Evolutionary conservation across 306 rosid species (phyloP), one percentile per base, ranked within the genome.

Genomic region (Malus fusca): DNA sequence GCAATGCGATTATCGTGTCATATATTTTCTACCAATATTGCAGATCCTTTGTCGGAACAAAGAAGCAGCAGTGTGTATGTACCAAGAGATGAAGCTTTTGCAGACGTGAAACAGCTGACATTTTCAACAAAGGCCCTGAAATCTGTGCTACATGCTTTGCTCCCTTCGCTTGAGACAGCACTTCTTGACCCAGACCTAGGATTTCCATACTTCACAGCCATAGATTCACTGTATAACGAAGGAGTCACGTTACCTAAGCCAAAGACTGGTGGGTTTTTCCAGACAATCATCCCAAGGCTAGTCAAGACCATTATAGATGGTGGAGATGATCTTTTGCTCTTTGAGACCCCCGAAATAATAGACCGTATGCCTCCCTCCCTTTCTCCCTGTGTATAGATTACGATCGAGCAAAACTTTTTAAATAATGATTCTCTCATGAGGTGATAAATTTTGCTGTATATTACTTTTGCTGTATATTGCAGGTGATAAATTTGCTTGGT

Each of bases 401-500:
- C 7, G 18, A 46, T 46, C 19, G 11, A 46, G 53, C 53, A 14
- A 46, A 14, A 46, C 15, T 14, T 46, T 14, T 17, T 46, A 15
- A 48, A 48, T 15, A 6, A 48, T 48, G 55, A 25, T 22, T 25
- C 63, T 23, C 17, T 58, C 14, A 10, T 58, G 14, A 58, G 63
- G 13, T 25, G 26, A 25, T 25, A 0, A 25, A 25, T 25, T 25
- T 25, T 25, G 26, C 26, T 25, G 26, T 25, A 25, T 25, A 25
- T 71, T 6, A 28, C 15, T 8, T 52, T 8, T 52, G 22, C 15
- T 18, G 22, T 40, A 19, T 23, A 9, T 33, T 73, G 25, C 77
- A 86, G 87, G 89, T 44, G 87, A 86, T 33, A 86, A 83, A 33
- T 75, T 85, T 33, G 25, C 79, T 26, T 82, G 85, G 89, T 82